Evolutionary conservation across 768 basidiomycete genomes (phyloP), one percentile per base, ranked within the genome.

Genomic region (Tulasnella sp.): DNA sequence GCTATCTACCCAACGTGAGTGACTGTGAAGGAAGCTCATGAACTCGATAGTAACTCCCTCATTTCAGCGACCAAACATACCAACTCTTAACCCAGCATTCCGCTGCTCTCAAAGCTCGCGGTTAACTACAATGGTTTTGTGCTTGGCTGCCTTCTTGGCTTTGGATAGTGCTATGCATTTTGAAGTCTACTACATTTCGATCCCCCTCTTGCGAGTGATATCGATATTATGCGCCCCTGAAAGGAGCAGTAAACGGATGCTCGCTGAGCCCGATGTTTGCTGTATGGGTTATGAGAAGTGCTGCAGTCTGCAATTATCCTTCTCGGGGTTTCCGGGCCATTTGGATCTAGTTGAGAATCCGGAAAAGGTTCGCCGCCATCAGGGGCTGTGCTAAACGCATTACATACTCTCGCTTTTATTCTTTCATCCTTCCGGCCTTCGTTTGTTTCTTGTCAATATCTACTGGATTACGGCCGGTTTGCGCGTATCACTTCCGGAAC

Each of bases 21-120:
- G 8, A 25, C 17, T 25, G 22, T 42, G 39, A 72, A 29, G n/a
- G 19, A 58, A 11, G 11, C 11, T 9, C 29, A 17, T 38, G 25
- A 15, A 12, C 34, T 31, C 31, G 9, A 15, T 58, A 40, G n/a
- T 64, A 11, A 75, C 1, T n/a, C n/a, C n/a, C 9, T 8, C 14
- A 0, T 71, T 75, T n/a, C 1, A 85, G 85, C 73, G 83, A 84
- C 67, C 78, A 84, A 2, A 85, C 85, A 0, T 88, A 86, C 79
- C 80, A 84, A 1, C 75, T 87, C 6, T 79, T 87, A 77, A 81
- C 82, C 37, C 73, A 82, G 22, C 86, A 86, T 72, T 84, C 86
- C 19, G 84, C 86, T 17, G 83, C 86, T 1, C 76, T 88, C 80
- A 88, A 87, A 79, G 83, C 83, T 7, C 80, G 85, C 37, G 84